Percentiles rank a stretch among this genome's conserved stretches.
Conservation (phyloP, 306 rosid species). For the Cicer cuneatum region DNA sequence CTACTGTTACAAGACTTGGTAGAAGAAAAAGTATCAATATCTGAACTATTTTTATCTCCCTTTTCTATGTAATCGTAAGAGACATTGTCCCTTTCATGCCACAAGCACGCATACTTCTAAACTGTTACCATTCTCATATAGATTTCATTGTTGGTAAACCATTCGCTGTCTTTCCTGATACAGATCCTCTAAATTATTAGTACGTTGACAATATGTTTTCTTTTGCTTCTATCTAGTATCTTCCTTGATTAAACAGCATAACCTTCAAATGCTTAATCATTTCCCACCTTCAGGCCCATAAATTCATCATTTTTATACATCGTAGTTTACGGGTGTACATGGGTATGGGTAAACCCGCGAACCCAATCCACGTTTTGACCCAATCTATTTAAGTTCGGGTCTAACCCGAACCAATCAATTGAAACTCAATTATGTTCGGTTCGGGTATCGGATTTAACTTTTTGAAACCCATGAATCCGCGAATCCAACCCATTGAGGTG, state of each 20-base stretch:
- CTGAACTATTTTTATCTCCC: conserved; percentile 64
- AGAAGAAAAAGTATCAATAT: conserved; percentile 46
- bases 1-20: conserved; percentile 45
- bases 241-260: conserved; percentile 38
- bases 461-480: too few species aligned
- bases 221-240: conserved; percentile 13
- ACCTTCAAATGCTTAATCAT: conserved; percentile 42
- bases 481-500: too few species aligned
- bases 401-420: too few species aligned
- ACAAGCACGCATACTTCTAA: too few species aligned
- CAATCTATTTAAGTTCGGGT: too few species aligned
- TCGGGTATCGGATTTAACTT: too few species aligned
- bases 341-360: too few species aligned
- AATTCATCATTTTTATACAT: conserved; percentile 53
- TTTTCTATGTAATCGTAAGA: too few species aligned
- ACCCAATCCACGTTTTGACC: too few species aligned
- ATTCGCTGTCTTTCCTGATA: conserved; percentile 40
- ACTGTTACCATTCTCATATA: conserved; percentile 37
- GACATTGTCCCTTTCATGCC: too few species aligned
- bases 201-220: conserved; percentile 44
- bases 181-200: conserved; percentile 46
- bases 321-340: conserved; percentile 53
- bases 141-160: conserved; percentile 43
- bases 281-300: conserved; percentile 48
- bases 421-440: too few species aligned